Base-by-base conservation (phyloP, 495 filamentous ascomycete genomes). In the Neurospora hispaniola region DNA sequence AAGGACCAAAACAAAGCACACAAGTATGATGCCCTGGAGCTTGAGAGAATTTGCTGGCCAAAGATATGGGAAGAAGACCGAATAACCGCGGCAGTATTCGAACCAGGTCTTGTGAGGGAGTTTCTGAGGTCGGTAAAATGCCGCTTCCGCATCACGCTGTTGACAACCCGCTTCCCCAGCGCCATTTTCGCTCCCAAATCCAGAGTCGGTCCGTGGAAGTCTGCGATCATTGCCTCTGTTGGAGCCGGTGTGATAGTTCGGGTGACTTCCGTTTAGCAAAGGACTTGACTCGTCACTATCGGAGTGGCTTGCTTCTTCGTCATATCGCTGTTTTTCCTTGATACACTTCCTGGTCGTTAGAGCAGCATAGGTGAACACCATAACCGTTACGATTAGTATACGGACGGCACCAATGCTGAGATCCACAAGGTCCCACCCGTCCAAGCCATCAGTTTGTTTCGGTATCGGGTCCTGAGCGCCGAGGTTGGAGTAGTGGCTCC, bases 61-160 rank as follows among this genome's bases (percentile, higher is more conserved):
- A 54, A 97, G 88, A 78, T 97, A 98, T 0, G 94, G 94, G 81
- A 97, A 94, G 82, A 98, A 96, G 31, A 97, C 83, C 20, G 89
- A 90, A 80, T 97, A 98, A 23, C 93, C 92, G 73, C 90, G 89
- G 69, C 95, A 82, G 78, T 99, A 99, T 79, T 98, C 96, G 75
- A 78, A 82, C 81, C 81, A 85, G 8, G 81, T 81, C 74, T 82
- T 82, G 71, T 79, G 80, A 0, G 81, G 81, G 16, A 81, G 79
- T 71, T 84, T 85, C 31, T 85, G 82, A 18, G 85, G 85, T 46
- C 86, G 79, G 77, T 88, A 87, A 75, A 87, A 87, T 8, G 84
- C 86, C 1, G 85, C 86, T 42, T 81, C 78, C 23, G 83, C 80
- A 72, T 84, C 85, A 14, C 84, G 78, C 73, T 80, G 77, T 71